Conservation (phyloP, 805 yeast genomes). For the Myxozyma melibiosi region DNA sequence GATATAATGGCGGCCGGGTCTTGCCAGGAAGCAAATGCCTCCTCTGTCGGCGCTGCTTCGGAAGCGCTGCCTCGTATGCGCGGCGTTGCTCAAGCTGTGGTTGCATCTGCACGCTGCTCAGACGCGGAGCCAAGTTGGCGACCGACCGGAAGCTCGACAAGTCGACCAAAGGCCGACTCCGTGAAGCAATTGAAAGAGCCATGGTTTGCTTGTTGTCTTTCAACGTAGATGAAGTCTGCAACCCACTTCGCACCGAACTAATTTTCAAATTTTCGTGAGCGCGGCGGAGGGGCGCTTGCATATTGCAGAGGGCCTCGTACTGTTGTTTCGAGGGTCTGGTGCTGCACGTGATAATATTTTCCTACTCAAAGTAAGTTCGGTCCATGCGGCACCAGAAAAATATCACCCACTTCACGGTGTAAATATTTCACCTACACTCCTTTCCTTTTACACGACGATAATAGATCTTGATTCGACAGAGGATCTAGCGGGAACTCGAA, state of each 20-base stretch:
- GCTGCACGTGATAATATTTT: slow-evolving; percentile 8
- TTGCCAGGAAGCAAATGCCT: slow-evolving; percentile 57
- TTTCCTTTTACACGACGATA: too few species aligned
- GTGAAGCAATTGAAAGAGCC: neutral
- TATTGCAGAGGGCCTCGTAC: neutral
- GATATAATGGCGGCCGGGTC: slow-evolving; percentile 90
- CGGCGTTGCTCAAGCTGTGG: slow-evolving; percentile 3
- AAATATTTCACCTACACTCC: neutral
- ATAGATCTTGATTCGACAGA: too few species aligned
- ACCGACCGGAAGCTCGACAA: neutral
- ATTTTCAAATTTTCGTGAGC: slow-evolving; percentile 2
- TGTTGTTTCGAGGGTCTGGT: neutral
- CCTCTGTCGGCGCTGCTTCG: slow-evolving; percentile 29
- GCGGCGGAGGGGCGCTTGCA: neutral
- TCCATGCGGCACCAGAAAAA: slow-evolving; percentile 13
- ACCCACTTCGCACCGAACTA: neutral
- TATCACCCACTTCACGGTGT: neutral
- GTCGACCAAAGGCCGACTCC: slow-evolving; percentile 2
- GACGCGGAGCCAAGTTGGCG: neutral
- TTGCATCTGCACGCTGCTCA: neutral
- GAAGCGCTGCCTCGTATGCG: slow-evolving; percentile 11
- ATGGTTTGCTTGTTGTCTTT: neutral
- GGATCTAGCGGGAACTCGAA: too few species aligned
- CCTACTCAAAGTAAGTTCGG: neutral
- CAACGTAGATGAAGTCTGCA: neutral